Base-by-base conservation (phyloP, 2,329 filamentous ascomycete species). In the Trichoderma polysporum region DNA sequence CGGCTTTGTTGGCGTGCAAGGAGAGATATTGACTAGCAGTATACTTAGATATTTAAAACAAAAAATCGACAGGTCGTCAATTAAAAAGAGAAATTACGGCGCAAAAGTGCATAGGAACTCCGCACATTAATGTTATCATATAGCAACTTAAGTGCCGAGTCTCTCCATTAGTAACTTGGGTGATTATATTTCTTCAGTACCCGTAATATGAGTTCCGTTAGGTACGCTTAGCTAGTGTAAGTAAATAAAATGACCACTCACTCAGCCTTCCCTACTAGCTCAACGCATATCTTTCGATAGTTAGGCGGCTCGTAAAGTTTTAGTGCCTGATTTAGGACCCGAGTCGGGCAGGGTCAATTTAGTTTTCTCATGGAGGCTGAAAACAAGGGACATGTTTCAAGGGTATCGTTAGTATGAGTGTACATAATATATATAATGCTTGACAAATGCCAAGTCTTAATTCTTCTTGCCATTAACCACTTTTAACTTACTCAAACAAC, bases 401-500 rank as follows among this genome's bases (percentile, higher is more conserved):
- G 29, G 47, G n/a, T 31, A 35, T 17, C 12, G 15, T 12, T n/a
- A n/a, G 22, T 12, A 39, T 8, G n/a, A 6, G 12, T 47, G 17
- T 31, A 45, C 19, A 22, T 57, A 19, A 25, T 15, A 12, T 61
- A 62, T 62, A 62, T 62, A 62, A 53, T 49, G n/a, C 12, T n/a
- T 31, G 22, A 10, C 31, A 22, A 22, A 6, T 41, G 25, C 35
- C n/a, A 3, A 4, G 25, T 15, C 25, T 39, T 31, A 4, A 12
- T 6, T 39, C 19, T 22, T 29, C 31, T 29, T 10, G 17, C 6
- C 2, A 12, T 52, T 15, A 9, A 35, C 13, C n/a, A 10, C 15
- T 8, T 19, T 19, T 6, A 15, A 37, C 5, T 50, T 33, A 10
- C 15, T 61, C 31, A 27, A 37, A 7, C 4, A 27, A 22, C 6